These are phyloP conservation scores for Pyracantha coccinea DNA, from an alignment of 331 rosid species.

Conservation along the genomic window DNA sequence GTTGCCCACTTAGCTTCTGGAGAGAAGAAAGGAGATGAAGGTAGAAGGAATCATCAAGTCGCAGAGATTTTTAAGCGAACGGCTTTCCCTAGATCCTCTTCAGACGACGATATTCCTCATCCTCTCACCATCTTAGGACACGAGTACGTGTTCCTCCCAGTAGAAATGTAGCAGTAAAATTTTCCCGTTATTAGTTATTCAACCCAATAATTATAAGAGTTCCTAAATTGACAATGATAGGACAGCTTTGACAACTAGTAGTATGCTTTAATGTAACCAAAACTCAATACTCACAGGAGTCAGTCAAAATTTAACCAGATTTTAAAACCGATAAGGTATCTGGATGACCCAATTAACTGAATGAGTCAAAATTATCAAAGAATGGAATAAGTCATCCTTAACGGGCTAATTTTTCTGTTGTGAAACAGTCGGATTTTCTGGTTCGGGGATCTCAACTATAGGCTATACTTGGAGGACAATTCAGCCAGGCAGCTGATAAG, in stretches of 20 bases:
- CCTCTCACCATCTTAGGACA: constrained; percentile 85
- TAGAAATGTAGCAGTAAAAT: too few species aligned
- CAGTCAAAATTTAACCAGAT: neutral
- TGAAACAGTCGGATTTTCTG: constrained; percentile 85
- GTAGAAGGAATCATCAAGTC: constrained; percentile 72
- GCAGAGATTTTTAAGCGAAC: constrained; percentile 74
- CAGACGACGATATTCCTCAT: constrained; percentile 24
- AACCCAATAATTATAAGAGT: too few species aligned
- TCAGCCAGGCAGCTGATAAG: constrained; percentile 60
- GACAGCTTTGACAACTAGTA: neutral
- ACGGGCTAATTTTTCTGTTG: neutral
- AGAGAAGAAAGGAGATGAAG: constrained; percentile 85
- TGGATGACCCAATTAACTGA: neutral
- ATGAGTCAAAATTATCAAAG: neutral
- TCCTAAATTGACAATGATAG: neutral
- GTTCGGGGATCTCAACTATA: constrained; percentile 97
- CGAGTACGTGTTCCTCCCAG: constrained; percentile 52
- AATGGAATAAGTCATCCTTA: neutral
- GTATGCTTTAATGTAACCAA: neutral
- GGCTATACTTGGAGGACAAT: constrained; percentile 76
- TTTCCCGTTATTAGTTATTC: too few species aligned
- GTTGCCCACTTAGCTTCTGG: constrained; percentile 89
- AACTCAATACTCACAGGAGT: neutral
- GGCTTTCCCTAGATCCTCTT: constrained; percentile 40
- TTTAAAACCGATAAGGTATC: neutral